Evolutionary conservation across 305 asterid species (phyloP), one percentile per base, ranked within the genome.

Genomic region (Withania somnifera): DNA sequence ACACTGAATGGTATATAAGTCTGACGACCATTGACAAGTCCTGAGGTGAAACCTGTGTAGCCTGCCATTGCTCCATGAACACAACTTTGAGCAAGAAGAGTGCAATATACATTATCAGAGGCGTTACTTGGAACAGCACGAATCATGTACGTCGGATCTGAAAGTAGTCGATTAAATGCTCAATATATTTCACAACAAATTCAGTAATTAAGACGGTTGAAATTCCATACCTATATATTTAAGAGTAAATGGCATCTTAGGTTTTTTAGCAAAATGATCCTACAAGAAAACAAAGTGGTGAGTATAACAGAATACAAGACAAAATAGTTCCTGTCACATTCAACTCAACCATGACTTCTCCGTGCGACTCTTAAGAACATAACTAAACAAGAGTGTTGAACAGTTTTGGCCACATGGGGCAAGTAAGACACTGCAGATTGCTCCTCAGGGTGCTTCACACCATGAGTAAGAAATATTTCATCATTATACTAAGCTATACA

Each of bases 1-100:
- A 92, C 97, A 84, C 86, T 87, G 90, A 92, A 91, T 76, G 97
- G 97, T 78, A 92, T 92, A 81, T 88, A 91, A n/a, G 95, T 88
- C 47, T 90, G 92, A 19, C 91, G 90, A 71, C 97, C 95, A 83
- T 91, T 89, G 52, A 92, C 97, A 79, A 91, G 92, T 52, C 95
- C 97, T 28, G 89, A 68, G 40, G 92, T 90, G 89, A 86, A 91
- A 86, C 97, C 97, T 8, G 97, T 90, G 84, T 86, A 92, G 52
- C 97, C 97, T 13, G 97, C 88, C 97, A 92, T 92, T 52, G 97
- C 97, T 86, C 97, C 97, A 89, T 92, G 97, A 84, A 92, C 95
- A 24, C 92, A 92, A 83, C 97, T 92, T 89, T 92, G 97, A 84
- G 97, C 95, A 83, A 92, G 95, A 77, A 92, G 93, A 1, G 95